Conservation (phyloP, 768 basidiomycete species). For the Mycena chlorophos region DNA sequence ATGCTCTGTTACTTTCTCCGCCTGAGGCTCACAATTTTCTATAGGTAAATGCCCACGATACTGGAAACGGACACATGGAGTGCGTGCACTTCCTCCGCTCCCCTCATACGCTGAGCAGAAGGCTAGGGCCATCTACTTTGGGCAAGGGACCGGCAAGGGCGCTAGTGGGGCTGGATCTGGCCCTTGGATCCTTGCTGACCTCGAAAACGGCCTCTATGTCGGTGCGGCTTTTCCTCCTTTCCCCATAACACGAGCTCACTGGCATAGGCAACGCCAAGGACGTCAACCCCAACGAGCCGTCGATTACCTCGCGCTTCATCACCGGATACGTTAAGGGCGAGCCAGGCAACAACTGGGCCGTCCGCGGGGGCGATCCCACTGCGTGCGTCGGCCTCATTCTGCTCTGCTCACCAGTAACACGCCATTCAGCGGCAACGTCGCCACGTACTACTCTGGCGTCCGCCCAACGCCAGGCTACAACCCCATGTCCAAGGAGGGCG, state of each 20-base stretch:
- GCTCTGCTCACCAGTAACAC: too few relatives aligned
- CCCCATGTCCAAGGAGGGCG: constrained; percentile 20
- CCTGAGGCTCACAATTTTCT: too few relatives aligned
- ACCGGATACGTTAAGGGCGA: constrained; percentile 13
- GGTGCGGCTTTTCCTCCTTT: constrained; percentile 1
- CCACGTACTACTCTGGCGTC: too few relatives aligned
- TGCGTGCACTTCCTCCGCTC: not conserved
- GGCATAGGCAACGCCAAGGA: not conserved
- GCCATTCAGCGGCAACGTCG: too few relatives aligned
- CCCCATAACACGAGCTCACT: constrained; percentile 4
- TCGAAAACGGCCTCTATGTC: constrained; percentile 9
- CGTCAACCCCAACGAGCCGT: constrained; percentile 9
- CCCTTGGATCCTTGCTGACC: constrained; percentile 15
- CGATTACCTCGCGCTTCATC: constrained; percentile 16
- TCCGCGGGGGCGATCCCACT: constrained; percentile 10
- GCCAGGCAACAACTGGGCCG: constrained; percentile 11
- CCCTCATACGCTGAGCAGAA: not conserved
- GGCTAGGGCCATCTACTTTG: constrained; percentile 6
- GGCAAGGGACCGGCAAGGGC: constrained; percentile 6
- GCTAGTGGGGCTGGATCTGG: constrained; percentile 2
- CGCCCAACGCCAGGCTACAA: constrained; percentile 11
- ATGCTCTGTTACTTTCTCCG: too few relatives aligned
- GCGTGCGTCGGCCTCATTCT: constrained; percentile 6
- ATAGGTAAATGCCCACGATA: constrained; percentile 10
- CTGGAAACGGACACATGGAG: constrained; percentile 16